Evolutionary conservation across 257 asterid species (phyloP).

Genomic region (Sherardia arvensis): DNA sequence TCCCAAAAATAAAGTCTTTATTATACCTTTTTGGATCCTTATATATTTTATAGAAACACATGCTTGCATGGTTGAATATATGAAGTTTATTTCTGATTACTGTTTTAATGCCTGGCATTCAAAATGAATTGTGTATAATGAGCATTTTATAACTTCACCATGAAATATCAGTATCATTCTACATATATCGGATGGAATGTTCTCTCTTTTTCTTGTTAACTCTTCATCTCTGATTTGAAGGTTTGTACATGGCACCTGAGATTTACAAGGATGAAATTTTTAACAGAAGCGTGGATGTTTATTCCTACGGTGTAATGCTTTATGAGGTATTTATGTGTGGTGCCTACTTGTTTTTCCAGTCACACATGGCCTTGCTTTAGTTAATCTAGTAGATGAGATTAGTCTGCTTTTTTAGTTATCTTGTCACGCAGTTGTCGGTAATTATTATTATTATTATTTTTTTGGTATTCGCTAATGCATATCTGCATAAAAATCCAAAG

Average conservation of each 20-base stretch:
- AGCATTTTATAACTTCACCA: not conserved
- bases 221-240: slow-evolving; percentile 24
- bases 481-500: not conserved
- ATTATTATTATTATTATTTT: not conserved
- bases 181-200: not conserved
- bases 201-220: not conserved
- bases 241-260: slow-evolving; percentile 81
- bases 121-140: not conserved
- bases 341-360: not conserved
- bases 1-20: not conserved
- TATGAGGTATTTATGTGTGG: slow-evolving; percentile 52
- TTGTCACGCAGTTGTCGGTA: too few species aligned
- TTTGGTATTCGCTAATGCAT: not conserved
- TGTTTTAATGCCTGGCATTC: not conserved
- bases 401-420: not conserved
- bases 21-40: not conserved
- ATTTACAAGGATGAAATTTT: slow-evolving; percentile 54
- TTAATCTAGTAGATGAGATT: not conserved
- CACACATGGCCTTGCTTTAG: not conserved
- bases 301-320: slow-evolving; percentile 73
- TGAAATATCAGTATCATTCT: not conserved
- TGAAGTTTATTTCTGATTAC: slow-evolving; percentile 24
- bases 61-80: not conserved
- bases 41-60: not conserved
- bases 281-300: slow-evolving; percentile 79